Evolutionary conservation across 441 rosid species (phyloP).

Genomic region (Cnidoscolus chayamansa): DNA sequence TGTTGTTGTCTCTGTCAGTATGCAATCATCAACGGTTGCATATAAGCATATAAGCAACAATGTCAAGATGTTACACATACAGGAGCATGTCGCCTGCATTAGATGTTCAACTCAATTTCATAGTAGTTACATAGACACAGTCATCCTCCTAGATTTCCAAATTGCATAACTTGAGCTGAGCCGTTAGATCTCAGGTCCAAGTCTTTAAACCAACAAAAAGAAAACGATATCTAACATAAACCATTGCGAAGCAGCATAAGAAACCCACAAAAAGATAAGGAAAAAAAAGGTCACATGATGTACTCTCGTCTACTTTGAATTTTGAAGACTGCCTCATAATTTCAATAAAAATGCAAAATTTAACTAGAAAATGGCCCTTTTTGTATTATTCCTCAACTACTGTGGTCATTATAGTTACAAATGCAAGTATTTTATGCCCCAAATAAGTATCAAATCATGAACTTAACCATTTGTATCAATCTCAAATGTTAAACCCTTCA

Average conservation of each 20-base stretch:
- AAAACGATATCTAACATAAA: too few species aligned
- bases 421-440: conserved; percentile 16
- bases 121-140: neutral
- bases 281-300: neutral
- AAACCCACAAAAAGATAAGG: too few species aligned
- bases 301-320: neutral
- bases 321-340: neutral
- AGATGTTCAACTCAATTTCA: too few species aligned
- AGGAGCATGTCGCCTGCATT: neutral
- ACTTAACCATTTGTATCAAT: conserved; percentile 17
- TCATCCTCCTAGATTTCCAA: neutral
- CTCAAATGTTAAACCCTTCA: conserved; percentile 82
- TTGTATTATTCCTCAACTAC: conserved; percentile 28
- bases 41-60: neutral
- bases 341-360: conserved; percentile 4
- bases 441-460: conserved; percentile 24
- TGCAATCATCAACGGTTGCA: neutral
- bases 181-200: neutral
- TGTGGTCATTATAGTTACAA: conserved; percentile 1
- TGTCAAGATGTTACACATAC: neutral
- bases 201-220: neutral
- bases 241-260: neutral
- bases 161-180: neutral
- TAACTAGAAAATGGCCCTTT: conserved; percentile 12
- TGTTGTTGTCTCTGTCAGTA: too few species aligned